Base-by-base conservation (phyloP, 768 basidiomycete genomes). In the Tubosaeta brunneosetosa region DNA sequence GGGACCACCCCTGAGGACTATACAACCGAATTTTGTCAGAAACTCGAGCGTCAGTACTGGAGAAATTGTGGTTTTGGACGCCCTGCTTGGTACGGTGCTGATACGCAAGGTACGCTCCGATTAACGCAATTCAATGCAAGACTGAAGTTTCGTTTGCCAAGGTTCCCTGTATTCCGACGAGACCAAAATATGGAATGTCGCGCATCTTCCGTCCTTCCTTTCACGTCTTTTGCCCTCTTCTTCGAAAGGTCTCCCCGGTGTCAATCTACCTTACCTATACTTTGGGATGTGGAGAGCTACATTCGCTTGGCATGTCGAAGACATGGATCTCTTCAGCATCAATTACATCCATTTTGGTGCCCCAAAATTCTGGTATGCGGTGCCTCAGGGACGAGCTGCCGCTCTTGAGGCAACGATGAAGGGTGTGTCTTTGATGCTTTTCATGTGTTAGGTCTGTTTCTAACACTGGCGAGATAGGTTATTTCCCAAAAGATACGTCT, bases 231-330 rank as follows among this genome's bases (percentile, higher is more conserved):
- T 92, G 0, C 89, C 88, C 1, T 65, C 80, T 12, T 77, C 84
- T 7, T 72, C 76, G 36, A 80, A 85, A 48, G 81, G 85, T 37
- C 74, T 99, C 26, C 94, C 95, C 1, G 97, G 97, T 9, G 97
- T 99, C 44, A 98, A 98, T 64, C 87, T 93, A 3, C 95, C 95
- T 0, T 98, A 98, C 67, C 80, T 98, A 2, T 98, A 98, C 70
- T 98, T 94, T 66, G 97, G 97, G 57, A 98, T 97, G 94, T 99
- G 97, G 97, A 79, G 94, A 47, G 95, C 95, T 22, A 93, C 93
- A 0, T 98, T 98, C 70, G 91, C 94, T 0, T 99, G 97, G 95
- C 97, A 99, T 62, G 97, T 99, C 44, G 97, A 99, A 70, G 97
- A 99, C 69, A 97, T 97, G 91, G 97, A 99, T 65, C 78, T 99